A percentile compares a stretch with the other conserved stretches of the same genome.
These are phyloP conservation scores for Hymenoscyphus occultus DNA, from an alignment of 2,329 filamentous ascomycete genomes.

Conservation along the genomic window DNA sequence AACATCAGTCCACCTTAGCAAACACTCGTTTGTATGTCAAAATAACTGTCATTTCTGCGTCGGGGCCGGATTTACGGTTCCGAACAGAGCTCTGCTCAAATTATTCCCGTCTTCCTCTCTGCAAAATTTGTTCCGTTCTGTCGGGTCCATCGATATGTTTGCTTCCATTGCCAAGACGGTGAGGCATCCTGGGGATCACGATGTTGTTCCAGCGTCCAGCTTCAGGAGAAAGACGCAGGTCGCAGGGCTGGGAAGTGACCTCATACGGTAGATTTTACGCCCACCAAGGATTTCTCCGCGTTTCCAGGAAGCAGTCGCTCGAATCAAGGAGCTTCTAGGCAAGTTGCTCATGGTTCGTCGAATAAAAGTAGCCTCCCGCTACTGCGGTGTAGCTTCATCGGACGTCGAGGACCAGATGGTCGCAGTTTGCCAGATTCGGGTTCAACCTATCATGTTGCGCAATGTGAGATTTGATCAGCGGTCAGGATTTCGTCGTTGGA, in stretches of 20 bases:
- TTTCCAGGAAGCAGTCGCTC: slow-evolving; percentile 18
- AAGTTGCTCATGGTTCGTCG: slow-evolving; percentile 21
- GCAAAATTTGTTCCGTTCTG: slow-evolving; percentile 20
- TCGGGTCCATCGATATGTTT: slow-evolving; percentile 21
- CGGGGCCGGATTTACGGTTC: neutral
- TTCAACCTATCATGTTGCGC: slow-evolving; percentile 25
- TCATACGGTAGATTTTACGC: slow-evolving; percentile 1
- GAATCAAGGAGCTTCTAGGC: slow-evolving; percentile 29
- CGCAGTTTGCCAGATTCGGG: slow-evolving; percentile 18
- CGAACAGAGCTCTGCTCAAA: neutral
- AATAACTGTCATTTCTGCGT: neutral
- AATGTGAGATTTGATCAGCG: slow-evolving; percentile 12
- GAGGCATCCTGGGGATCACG: slow-evolving; percentile 25
- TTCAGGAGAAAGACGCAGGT: slow-evolving; percentile 25
- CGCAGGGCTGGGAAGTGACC: slow-evolving; percentile 28
- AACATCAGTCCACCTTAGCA: slow-evolving; percentile 6
- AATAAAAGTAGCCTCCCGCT: slow-evolving; percentile 33
- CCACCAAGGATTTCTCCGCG: slow-evolving; percentile 21
- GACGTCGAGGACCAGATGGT: slow-evolving; percentile 25
- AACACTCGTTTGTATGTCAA: neutral
- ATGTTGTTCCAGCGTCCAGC: slow-evolving; percentile 16
- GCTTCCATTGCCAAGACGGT: slow-evolving; percentile 24
- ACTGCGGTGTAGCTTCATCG: slow-evolving; percentile 33
- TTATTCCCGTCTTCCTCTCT: neutral
- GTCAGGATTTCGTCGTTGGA: slow-evolving; percentile 14